A percentile compares a stretch with the other conserved stretches of the same genome.
These are phyloP conservation scores for Ceratobasidium sp. DNA, from an alignment of 1,284 basidiomycete species.

Conservation along the genomic window DNA sequence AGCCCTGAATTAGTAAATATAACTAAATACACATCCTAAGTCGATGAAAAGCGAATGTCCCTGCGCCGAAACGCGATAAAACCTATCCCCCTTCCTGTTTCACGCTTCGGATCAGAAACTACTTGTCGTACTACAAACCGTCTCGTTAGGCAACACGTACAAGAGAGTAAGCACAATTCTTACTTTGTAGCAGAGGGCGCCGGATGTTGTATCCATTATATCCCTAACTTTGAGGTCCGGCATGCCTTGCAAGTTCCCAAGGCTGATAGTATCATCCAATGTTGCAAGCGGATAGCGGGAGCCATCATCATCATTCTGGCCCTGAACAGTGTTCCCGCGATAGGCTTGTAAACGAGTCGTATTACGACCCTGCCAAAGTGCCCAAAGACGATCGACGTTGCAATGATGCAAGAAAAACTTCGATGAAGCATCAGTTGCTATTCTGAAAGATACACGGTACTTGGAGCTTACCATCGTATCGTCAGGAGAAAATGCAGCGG, in stretches of 20 bases:
- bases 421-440: not conserved
- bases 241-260: slow-evolving; percentile 21
- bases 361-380: slow-evolving; percentile 43
- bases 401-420: slow-evolving; percentile 45
- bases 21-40: not conserved
- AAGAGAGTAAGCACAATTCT: not conserved
- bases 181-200: slow-evolving; percentile 41
- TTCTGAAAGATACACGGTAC: not conserved
- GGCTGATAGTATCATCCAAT: slow-evolving; percentile 24
- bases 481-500: slow-evolving; percentile 27
- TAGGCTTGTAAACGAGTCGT: slow-evolving; percentile 14
- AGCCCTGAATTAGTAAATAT: not conserved
- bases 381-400: slow-evolving; percentile 48
- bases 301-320: slow-evolving; percentile 31
- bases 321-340: slow-evolving; percentile 35
- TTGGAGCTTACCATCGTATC: slow-evolving; percentile 27
- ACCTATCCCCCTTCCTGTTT: not conserved
- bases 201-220: slow-evolving; percentile 42
- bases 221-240: slow-evolving; percentile 43
- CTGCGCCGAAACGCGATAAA: slow-evolving; percentile 2
- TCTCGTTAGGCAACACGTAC: not conserved
- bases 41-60: not conserved
- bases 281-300: slow-evolving; percentile 13
- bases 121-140: slow-evolving; percentile 32
- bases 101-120: not conserved